A percentile compares a stretch with the other conserved stretches of the same genome.
These are phyloP conservation scores for Neofusicoccum cordaticola DNA, from an alignment of 2,329 filamentous ascomycete species.

Conservation along the genomic window DNA sequence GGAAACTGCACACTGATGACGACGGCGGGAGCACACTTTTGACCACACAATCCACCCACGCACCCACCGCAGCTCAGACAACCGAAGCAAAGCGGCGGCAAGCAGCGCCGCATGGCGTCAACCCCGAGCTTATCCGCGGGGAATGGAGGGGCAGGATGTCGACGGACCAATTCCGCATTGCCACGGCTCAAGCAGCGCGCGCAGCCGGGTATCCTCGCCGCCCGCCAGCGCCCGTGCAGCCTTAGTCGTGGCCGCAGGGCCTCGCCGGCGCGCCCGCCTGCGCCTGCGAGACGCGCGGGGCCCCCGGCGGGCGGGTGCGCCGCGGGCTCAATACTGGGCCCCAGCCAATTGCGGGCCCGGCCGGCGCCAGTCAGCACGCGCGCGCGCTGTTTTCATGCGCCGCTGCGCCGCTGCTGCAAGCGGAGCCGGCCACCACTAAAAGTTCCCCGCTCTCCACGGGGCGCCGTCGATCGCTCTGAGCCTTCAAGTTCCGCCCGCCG, in stretches of 20 bases:
- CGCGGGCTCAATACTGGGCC: not conserved
- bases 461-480: not conserved
- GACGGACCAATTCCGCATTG: constrained; percentile 17
- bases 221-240: not conserved
- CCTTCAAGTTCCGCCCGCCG: constrained; percentile 15
- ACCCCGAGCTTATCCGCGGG: constrained; percentile 3
- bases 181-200: constrained; percentile 6
- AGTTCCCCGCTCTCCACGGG: constrained; percentile 3
- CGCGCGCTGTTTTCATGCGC: not conserved
- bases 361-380: not conserved
- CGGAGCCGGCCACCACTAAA: not conserved
- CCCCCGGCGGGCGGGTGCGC: not conserved
- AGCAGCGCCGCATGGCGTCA: not conserved
- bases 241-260: not conserved
- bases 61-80: not conserved
- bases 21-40: not conserved
- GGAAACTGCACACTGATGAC: too few relatives aligned
- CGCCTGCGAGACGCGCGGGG: too few relatives aligned
- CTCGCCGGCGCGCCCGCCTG: not conserved
- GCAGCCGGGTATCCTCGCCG: not conserved
- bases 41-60: not conserved
- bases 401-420: not conserved
- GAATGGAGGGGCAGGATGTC: constrained; percentile 6
- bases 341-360: not conserved
- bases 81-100: not conserved